phyloP scores from a whole-genome alignment of 768 basidiomycete species.

The Termitomyces sp. region DNA sequence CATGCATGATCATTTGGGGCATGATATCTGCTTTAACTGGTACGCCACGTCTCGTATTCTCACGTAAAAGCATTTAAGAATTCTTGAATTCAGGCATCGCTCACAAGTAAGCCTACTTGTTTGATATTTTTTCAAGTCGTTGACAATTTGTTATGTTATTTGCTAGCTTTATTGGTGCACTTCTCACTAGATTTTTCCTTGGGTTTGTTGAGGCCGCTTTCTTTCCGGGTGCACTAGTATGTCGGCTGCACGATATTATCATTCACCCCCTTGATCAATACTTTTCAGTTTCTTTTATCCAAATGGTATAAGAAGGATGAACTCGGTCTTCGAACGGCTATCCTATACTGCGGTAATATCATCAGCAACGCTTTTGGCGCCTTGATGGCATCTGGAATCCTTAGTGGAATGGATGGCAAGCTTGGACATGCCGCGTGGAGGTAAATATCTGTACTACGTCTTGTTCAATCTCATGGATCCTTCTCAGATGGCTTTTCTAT shows the following conservation, averaged over 20 bases:
- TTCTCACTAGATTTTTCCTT: constrained; percentile 69
- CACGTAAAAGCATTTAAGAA: neutral
- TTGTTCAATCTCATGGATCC: neutral
- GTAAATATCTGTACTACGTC: constrained; percentile 24
- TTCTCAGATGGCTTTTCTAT: constrained; percentile 63
- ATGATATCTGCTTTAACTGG: constrained; percentile 45
- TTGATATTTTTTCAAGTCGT: neutral
- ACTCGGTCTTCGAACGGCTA: constrained; percentile 61
- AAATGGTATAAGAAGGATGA: constrained; percentile 74
- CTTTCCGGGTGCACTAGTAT: constrained; percentile 58
- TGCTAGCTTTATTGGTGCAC: constrained; percentile 54
- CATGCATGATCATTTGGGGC: constrained; percentile 67
- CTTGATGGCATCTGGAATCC: constrained; percentile 71
- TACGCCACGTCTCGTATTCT: constrained; percentile 14
- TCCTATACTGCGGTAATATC: constrained; percentile 67
- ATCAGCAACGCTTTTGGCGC: constrained; percentile 82
- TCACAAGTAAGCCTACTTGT: constrained; percentile 11
- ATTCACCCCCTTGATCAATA: constrained; percentile 1
- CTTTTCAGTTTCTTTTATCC: constrained; percentile 42
- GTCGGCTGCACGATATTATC: constrained; percentile 4
- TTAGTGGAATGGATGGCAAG: constrained; percentile 64
- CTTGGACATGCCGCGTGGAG: constrained; percentile 71
- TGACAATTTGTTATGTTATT: neutral
- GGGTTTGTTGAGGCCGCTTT: constrained; percentile 73
- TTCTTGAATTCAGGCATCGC: constrained; percentile 11